Evolutionary conservation across 2,329 filamentous ascomycete genomes (phyloP).

Genomic region (Chaetomiaceae sp.): DNA sequence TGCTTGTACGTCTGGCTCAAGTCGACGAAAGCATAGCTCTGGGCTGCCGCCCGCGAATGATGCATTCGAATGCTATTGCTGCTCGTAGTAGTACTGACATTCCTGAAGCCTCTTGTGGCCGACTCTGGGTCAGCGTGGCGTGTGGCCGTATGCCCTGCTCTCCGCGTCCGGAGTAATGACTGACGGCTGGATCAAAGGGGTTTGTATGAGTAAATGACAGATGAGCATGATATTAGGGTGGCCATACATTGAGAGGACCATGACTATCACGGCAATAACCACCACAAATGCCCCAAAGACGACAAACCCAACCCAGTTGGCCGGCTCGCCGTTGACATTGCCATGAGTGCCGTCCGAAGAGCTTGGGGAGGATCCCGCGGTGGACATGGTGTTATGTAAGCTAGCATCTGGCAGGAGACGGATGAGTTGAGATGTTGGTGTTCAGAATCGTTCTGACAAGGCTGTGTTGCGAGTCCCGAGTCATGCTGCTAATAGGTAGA

Average conservation of each 20-base stretch:
- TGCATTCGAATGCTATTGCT: neutral
- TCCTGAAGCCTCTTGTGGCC: too few relatives aligned
- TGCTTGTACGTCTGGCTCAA: neutral
- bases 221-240: too few relatives aligned
- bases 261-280: neutral
- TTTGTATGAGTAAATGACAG: too few relatives aligned
- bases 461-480: too few relatives aligned
- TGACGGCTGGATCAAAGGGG: neutral
- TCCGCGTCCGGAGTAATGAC: neutral
- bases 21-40: neutral
- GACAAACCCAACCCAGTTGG: conserved; percentile 1
- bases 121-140: neutral
- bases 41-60: neutral
- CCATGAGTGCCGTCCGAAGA: too few relatives aligned
- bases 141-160: neutral
- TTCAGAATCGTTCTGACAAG: too few relatives aligned
- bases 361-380: too few relatives aligned
- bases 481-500: too few relatives aligned
- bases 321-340: too few relatives aligned
- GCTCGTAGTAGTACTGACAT: neutral
- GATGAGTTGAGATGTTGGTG: too few relatives aligned
- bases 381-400: too few relatives aligned
- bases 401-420: too few relatives aligned
- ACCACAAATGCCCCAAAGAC: neutral
- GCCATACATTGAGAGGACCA: neutral